phyloP scores from a whole-genome alignment of 768 basidiomycete genomes.

The Infundibulicybe gibba region DNA sequence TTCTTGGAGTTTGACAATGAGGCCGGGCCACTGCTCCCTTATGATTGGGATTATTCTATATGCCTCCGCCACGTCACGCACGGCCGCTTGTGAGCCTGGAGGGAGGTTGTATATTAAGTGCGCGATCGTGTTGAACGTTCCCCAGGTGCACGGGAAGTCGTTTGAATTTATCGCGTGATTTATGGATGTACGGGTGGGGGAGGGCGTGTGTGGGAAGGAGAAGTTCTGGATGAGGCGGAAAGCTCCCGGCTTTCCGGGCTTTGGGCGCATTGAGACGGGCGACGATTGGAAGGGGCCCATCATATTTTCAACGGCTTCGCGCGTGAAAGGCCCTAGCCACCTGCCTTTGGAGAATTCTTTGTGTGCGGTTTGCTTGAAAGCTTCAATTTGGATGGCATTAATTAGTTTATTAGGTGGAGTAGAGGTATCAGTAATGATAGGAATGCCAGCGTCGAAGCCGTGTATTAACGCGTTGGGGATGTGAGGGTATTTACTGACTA shows the following conservation, averaged over 20 bases:
- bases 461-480: constrained; percentile 8
- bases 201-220: constrained; percentile 9
- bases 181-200: constrained; percentile 9
- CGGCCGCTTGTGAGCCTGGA: constrained; percentile 4
- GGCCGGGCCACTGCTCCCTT: constrained; percentile 6
- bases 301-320: constrained; percentile 5
- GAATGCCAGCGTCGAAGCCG: constrained; percentile 19
- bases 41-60: constrained; percentile 7
- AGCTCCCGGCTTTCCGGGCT: constrained; percentile 15
- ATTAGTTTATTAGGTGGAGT: constrained; percentile 15
- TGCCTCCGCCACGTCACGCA: constrained; percentile 11
- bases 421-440: constrained; percentile 6
- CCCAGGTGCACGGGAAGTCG: constrained; percentile 31
- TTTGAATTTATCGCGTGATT: constrained; percentile 17
- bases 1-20: neutral
- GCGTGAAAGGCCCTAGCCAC: constrained; percentile 14
- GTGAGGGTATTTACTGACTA: neutral
- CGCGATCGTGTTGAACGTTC: constrained; percentile 6
- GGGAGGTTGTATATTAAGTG: constrained; percentile 2
- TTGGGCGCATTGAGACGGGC: constrained; percentile 21
- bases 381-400: neutral
- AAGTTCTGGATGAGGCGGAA: constrained; percentile 23
- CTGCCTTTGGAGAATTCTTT: constrained; percentile 8
- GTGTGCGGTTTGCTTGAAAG: constrained; percentile 1
- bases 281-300: constrained; percentile 26